A percentile compares a stretch with the other conserved stretches of the same genome.
phyloP scores from a whole-genome alignment of 2,329 filamentous ascomycete species.

The Stachybotrys chartarum region DNA sequence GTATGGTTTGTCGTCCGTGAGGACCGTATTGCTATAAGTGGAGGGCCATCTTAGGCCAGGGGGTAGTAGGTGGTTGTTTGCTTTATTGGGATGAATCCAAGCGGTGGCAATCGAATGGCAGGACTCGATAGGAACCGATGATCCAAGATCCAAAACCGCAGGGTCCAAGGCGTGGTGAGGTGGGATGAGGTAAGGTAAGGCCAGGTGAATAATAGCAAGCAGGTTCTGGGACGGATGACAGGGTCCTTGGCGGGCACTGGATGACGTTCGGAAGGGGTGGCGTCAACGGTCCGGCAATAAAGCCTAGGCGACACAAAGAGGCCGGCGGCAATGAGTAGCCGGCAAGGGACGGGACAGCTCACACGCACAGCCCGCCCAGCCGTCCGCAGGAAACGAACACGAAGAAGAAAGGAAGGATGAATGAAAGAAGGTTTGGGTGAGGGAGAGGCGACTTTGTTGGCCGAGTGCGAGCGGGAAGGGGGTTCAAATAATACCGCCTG shows the following conservation, averaged over 20 bases:
- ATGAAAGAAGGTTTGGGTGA: not conserved
- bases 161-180: not conserved
- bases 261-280: constrained; percentile 13
- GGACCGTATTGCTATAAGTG: constrained; percentile 30
- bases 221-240: not conserved
- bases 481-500: not conserved
- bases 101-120: not conserved
- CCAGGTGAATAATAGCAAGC: not conserved
- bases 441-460: not conserved
- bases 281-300: constrained; percentile 3
- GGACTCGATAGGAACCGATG: not conserved
- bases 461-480: not conserved
- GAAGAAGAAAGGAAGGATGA: not conserved
- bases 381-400: not conserved
- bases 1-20: constrained; percentile 20
- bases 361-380: no score
- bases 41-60: constrained; percentile 19
- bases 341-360: no score
- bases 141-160: not conserved
- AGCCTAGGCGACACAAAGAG: not conserved
- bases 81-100: not conserved
- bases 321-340: not conserved
- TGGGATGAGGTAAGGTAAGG: not conserved
- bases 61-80: not conserved
- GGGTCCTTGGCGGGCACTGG: constrained; percentile 12